Conservation (phyloP, 2,329 filamentous ascomycete genomes). For the Claviceps purpurea region DNA sequence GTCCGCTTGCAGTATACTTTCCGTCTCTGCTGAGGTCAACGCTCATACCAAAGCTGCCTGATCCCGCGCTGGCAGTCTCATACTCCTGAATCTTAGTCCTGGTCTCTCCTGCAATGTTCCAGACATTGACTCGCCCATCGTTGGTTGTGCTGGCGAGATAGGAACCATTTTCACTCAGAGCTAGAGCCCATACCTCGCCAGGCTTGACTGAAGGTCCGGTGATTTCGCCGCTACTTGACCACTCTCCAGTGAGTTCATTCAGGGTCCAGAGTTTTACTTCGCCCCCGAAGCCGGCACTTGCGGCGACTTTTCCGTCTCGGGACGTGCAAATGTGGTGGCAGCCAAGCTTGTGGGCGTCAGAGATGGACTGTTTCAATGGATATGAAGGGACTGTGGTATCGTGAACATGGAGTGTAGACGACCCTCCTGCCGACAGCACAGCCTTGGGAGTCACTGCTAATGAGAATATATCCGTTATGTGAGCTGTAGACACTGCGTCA, state of each 20-base stretch:
- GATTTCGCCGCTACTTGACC: slow-evolving; percentile 30
- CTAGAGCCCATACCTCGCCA: slow-evolving; percentile 75
- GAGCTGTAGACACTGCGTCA: slow-evolving; percentile 38
- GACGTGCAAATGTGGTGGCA: slow-evolving; percentile 75
- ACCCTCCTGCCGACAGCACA: slow-evolving; percentile 74
- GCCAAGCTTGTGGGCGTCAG: slow-evolving; percentile 71
- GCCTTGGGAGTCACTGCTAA: slow-evolving; percentile 61
- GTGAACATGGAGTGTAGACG: slow-evolving; percentile 70
- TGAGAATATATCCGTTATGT: slow-evolving; percentile 73
- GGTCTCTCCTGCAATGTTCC: slow-evolving; percentile 50
- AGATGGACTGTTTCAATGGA: slow-evolving; percentile 65
- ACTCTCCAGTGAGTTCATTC: slow-evolving; percentile 41
- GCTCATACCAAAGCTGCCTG: slow-evolving; percentile 81
- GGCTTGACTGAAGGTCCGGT: slow-evolving; percentile 35
- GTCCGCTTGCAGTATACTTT: slow-evolving; percentile 76
- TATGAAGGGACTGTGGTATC: slow-evolving; percentile 59
- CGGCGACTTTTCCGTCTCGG: slow-evolving; percentile 57
- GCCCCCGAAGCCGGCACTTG: slow-evolving; percentile 79
- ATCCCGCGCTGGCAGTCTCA: slow-evolving; percentile 56
- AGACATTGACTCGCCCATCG: slow-evolving; percentile 80
- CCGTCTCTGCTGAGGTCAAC: slow-evolving; percentile 73
- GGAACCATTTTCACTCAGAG: slow-evolving; percentile 69
- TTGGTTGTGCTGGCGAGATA: slow-evolving; percentile 80
- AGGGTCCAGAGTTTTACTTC: slow-evolving; percentile 73
- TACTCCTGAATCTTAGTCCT: slow-evolving; percentile 63